phyloP scores from a whole-genome alignment of 352 stramenopile species.

The Phytophthora sp. region DNA sequence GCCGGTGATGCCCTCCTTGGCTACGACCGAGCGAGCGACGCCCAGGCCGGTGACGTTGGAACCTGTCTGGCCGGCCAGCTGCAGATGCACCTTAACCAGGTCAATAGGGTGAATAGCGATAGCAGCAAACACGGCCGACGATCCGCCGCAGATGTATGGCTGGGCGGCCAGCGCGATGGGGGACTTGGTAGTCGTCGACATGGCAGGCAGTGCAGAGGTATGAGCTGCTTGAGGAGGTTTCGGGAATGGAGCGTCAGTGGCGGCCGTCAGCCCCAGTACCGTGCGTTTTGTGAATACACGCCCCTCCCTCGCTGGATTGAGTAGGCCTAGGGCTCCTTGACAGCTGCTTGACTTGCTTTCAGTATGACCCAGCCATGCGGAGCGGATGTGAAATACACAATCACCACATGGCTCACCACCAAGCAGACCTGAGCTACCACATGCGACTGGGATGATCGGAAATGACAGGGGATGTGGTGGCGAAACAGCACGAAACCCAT shows the following conservation, averaged over 20 bases:
- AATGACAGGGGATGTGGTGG: conserved; percentile 10
- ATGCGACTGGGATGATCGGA: neutral
- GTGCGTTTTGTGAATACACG: too few species aligned
- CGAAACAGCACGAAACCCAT: neutral
- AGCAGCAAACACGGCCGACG: conserved; percentile 74
- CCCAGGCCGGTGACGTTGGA: conserved; percentile 75
- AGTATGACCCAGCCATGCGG: conserved; percentile 6
- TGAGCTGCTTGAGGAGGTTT: conserved; percentile 34
- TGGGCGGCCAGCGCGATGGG: conserved; percentile 64
- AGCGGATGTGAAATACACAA: conserved; percentile 17
- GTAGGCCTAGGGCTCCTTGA: conserved; percentile 7
- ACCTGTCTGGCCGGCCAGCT: conserved; percentile 84
- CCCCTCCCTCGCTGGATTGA: too few species aligned
- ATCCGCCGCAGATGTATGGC: conserved; percentile 83
- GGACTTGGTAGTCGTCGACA: conserved; percentile 45
- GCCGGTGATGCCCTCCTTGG: conserved; percentile 79
- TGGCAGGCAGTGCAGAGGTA: neutral
- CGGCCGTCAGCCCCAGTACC: too few species aligned
- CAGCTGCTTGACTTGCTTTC: conserved; percentile 7
- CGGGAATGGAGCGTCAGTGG: conserved; percentile 33
- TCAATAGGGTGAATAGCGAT: conserved; percentile 92
- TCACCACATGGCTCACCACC: conserved; percentile 30
- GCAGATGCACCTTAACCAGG: conserved; percentile 91
- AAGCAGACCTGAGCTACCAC: conserved; percentile 24
- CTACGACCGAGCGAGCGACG: conserved; percentile 82